Conservation (phyloP, 2,329 filamentous ascomycete species). For the Phyllosticta ampelicida region DNA sequence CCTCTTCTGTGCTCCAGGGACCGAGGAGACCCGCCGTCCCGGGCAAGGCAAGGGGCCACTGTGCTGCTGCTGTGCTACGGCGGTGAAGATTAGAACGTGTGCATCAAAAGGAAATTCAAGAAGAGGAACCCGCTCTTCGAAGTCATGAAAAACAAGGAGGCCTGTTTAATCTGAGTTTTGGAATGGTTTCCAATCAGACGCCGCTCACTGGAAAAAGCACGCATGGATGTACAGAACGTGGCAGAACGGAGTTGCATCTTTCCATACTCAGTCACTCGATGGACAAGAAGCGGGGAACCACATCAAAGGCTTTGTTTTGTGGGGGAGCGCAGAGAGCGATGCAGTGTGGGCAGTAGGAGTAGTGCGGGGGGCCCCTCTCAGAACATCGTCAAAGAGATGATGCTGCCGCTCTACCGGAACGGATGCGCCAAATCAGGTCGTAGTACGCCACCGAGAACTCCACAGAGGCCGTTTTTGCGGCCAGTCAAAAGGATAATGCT, state of each 20-base stretch:
- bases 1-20: neutral
- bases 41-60: neutral
- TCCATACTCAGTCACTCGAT: neutral
- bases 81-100: neutral
- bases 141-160: neutral
- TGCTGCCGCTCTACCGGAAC: neutral
- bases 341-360: neutral
- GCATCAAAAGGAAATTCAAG: neutral
- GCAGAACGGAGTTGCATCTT: neutral
- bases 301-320: neutral
- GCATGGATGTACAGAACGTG: neutral
- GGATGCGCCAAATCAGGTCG: neutral
- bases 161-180: neutral
- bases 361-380: neutral
- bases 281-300: neutral
- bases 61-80: neutral
- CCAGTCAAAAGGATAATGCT: neutral
- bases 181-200: neutral
- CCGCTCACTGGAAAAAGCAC: neutral
- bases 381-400: neutral
- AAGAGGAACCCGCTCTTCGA: neutral
- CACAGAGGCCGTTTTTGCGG: too few relatives aligned
- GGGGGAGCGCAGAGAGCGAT: neutral
- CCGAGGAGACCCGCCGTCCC: neutral
- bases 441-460: neutral